Evolutionary conservation across 352 stramenopile species (phyloP).

Genomic region (Pythium chondricola): DNA sequence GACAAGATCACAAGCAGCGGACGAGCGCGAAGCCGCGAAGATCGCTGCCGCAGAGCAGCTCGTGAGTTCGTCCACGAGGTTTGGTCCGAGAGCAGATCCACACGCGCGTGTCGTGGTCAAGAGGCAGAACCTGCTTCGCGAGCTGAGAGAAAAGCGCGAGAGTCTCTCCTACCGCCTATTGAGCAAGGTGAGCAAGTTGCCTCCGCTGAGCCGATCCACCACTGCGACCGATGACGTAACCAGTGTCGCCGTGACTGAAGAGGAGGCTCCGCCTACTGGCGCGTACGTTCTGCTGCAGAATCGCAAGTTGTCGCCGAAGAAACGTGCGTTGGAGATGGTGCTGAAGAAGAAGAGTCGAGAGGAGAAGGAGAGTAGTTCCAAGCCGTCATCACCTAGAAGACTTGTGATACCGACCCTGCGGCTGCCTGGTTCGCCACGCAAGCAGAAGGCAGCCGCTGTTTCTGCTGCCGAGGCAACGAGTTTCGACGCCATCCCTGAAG

Average conservation of each 20-base stretch:
- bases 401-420: conserved; percentile 14
- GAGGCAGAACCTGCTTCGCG: conserved; percentile 63
- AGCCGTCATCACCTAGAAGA: background rate
- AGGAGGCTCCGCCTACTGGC: conserved; percentile 27
- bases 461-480: background rate
- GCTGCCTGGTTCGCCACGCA: conserved; percentile 12
- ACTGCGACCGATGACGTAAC: background rate
- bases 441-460: background rate
- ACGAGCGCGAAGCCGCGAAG: background rate
- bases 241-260: background rate
- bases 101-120: conserved; percentile 54
- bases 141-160: conserved; percentile 65
- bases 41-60: conserved; percentile 26
- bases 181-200: conserved; percentile 48
- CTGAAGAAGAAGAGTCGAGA: conserved; percentile 66
- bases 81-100: conserved; percentile 44
- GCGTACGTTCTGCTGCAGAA: conserved; percentile 60
- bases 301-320: conserved; percentile 59
- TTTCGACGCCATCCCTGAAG: conserved; percentile 5
- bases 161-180: conserved; percentile 65
- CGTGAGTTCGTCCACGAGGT: conserved; percentile 49
- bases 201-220: conserved; percentile 24
- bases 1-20: conserved; percentile 25
- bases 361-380: conserved; percentile 8
- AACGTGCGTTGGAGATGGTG: conserved; percentile 50